A percentile compares a stretch with the other conserved stretches of the same genome.
phyloP scores from a whole-genome alignment of 2,329 filamentous ascomycete genomes.

The Colletotrichum sp. region DNA sequence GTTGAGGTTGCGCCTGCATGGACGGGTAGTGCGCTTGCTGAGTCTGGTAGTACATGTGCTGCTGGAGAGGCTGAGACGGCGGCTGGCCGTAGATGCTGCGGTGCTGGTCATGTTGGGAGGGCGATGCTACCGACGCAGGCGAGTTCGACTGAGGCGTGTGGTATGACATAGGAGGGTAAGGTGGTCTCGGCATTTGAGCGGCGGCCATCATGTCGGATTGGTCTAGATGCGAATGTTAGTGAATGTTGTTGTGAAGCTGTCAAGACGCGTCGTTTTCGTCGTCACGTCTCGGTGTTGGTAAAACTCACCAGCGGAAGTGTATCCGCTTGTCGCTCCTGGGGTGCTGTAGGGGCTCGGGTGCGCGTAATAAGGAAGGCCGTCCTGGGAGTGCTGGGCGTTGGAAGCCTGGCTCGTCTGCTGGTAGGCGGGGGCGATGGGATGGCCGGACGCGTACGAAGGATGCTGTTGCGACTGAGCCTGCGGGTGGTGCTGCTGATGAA shows the following conservation, averaged over 20 bases:
- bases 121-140: slow-evolving; percentile 89
- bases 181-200: slow-evolving; percentile 72
- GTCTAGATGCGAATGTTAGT: slow-evolving; percentile 40
- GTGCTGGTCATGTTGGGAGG: slow-evolving; percentile 88
- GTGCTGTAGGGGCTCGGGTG: slow-evolving; percentile 86
- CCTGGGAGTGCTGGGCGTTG: slow-evolving; percentile 67
- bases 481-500: slow-evolving; percentile 75
- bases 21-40: slow-evolving; percentile 68
- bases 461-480: slow-evolving; percentile 69
- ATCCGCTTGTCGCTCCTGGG: slow-evolving; percentile 80
- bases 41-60: slow-evolving; percentile 77
- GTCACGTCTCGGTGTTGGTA: slow-evolving; percentile 5
- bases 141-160: slow-evolving; percentile 96
- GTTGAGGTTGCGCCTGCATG: slow-evolving; percentile 66
- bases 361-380: slow-evolving; percentile 74
- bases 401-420: slow-evolving; percentile 68
- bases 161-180: slow-evolving; percentile 88
- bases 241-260: slow-evolving; percentile 19
- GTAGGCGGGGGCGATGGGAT: slow-evolving; percentile 72
- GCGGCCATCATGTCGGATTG: slow-evolving; percentile 73
- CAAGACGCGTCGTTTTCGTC: neutral
- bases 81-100: slow-evolving; percentile 85
- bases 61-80: slow-evolving; percentile 77
- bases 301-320: slow-evolving; percentile 82
- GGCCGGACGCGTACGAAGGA: slow-evolving; percentile 70